These are phyloP conservation scores for Tulasnella sp. DNA, from an alignment of 768 basidiomycete genomes.

Conservation along the genomic window DNA sequence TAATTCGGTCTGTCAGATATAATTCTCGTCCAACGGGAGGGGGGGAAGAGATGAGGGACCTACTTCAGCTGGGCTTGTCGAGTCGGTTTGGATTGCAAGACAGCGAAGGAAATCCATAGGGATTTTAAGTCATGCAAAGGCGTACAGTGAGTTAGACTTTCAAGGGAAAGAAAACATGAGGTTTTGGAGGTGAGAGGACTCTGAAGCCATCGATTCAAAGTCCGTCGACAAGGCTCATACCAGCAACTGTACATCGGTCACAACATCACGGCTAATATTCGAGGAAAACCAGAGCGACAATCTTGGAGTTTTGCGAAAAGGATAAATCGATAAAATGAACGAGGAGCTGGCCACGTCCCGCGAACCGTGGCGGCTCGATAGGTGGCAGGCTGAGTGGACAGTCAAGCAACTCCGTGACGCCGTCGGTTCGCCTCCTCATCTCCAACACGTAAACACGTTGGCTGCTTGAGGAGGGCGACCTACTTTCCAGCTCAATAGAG, in stretches of 20 bases:
- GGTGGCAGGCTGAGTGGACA: not conserved
- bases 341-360: not conserved
- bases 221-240: not conserved
- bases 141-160: not conserved
- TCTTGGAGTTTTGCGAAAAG: not conserved
- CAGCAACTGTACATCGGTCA: not conserved
- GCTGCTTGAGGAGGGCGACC: no score
- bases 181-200: constrained; percentile 5
- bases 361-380: not conserved
- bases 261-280: not conserved
- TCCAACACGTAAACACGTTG: no score
- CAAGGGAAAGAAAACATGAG: not conserved
- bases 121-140: not conserved
- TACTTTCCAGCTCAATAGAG: no score
- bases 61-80: not conserved
- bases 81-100: not conserved
- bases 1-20: not conserved
- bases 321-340: not conserved
- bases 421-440: not conserved
- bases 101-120: no score
- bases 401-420: not conserved
- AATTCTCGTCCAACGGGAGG: not conserved
- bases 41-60: not conserved
- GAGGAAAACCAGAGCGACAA: not conserved
- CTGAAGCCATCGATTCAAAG: constrained; percentile 9